A percentile compares a stretch with the other conserved stretches of the same genome.
Conservation (phyloP, 129 eudicot genomes). For the Heracleum sosnowskyi region DNA sequence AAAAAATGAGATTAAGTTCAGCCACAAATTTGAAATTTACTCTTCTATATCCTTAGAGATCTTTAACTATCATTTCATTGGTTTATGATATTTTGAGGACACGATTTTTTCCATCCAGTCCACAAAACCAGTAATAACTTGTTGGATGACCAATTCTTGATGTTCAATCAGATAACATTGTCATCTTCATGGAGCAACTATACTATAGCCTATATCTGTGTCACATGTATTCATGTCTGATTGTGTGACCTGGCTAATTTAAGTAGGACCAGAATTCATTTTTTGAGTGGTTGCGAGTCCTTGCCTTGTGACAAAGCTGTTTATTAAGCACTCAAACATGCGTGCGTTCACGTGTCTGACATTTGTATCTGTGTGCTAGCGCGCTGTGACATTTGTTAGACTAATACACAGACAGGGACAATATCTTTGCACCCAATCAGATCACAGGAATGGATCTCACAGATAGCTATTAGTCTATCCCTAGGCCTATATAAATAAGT, state of each 20-base stretch:
- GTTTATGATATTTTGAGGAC: background rate
- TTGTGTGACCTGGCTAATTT: background rate
- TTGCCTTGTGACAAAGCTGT: background rate
- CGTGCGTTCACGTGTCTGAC: background rate
- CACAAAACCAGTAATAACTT: background rate
- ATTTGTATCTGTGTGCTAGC: background rate
- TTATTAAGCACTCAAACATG: background rate
- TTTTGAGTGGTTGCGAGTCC: background rate
- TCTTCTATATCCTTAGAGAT: no score
- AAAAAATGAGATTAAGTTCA: no score
- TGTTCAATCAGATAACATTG: background rate
- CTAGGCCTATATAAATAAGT: background rate
- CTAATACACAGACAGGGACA: background rate
- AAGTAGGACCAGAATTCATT: background rate
- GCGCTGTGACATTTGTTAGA: no score
- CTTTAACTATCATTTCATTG: background rate
- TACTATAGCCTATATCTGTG: background rate
- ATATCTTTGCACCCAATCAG: background rate
- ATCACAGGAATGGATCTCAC: background rate
- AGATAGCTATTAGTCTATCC: background rate
- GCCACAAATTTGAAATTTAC: no score
- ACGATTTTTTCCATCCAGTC: background rate
- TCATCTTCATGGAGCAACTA: background rate
- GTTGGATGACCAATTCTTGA: background rate
- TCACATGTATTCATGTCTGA: background rate